Evolutionary conservation across 78 protist genomes (phyloP), one percentile per base, ranked within the genome.

Genomic region (Trichosphaerium sp.): DNA sequence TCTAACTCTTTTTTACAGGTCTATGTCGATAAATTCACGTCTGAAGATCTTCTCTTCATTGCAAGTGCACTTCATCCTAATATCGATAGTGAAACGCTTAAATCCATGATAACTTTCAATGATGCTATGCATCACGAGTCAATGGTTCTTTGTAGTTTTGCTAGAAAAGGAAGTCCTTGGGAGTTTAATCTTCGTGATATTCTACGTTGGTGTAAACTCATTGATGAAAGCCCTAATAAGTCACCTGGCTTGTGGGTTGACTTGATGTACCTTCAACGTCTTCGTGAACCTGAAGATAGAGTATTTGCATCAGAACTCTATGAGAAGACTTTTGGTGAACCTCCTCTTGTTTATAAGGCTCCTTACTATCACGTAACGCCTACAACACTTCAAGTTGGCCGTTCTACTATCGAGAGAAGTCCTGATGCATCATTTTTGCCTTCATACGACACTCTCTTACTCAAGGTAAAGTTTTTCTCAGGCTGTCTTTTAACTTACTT

Each of bases 171-270:
- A 43, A 74, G 86, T 6, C 99, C 99, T 15, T 95, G 99, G 99
- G 99, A 95, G 80, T 92, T 95, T 90, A 97, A 97, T 87, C 76
- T 97, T 59, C 86, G 99, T 3, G 99, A 97, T 52, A 67, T 96
- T 23, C 60, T 81, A 69, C 78, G 99, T 26, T 94, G 97, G 98
- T 79, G 91, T 57, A 93, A 92, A 10, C 39, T 90, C 34, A 60
- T 84, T 0, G 71, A 70, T 4, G 31, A 15, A 44, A 15, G 31
- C 49, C 31, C 49, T 21, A 15, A 15, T 15, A 44, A 15, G 15
- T 44, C 49, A 15, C 71, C 80, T n/a, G n/a, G 10, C 5, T 29
- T 38, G 8, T 92, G 78, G 35, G 39, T 91, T 0, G 90, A 82
- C 39, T 12, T 87, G 15, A 35, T 95, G 6, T 94, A 87, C 42